These are phyloP conservation scores for Quercus alba DNA, from an alignment of 306 rosid species.

Conservation along the genomic window DNA sequence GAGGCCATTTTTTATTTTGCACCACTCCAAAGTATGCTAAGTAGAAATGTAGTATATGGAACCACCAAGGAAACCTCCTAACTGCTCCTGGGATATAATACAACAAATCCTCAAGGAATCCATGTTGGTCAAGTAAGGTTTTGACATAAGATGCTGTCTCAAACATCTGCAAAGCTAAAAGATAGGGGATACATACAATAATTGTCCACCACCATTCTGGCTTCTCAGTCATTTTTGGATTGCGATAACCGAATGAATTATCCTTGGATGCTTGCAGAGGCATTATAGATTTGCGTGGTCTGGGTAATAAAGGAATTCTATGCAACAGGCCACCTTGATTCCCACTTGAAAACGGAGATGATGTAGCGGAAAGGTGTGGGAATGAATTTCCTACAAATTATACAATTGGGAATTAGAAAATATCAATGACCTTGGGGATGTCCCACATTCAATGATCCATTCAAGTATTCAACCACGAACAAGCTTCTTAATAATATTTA, in stretches of 20 bases:
- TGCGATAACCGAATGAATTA: slow-evolving; percentile 44
- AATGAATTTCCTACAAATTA: slow-evolving; percentile 39
- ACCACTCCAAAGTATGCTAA: slow-evolving; percentile 56
- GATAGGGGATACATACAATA: slow-evolving; percentile 71
- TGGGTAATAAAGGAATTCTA: slow-evolving; percentile 17
- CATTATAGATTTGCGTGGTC: slow-evolving; percentile 23
- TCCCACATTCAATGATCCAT: neutral
- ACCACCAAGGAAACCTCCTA: slow-evolving; percentile 67
- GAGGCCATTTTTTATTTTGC: slow-evolving; percentile 60
- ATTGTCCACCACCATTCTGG: slow-evolving; percentile 97
- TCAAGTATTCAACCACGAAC: neutral
- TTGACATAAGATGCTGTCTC: slow-evolving; percentile 58
- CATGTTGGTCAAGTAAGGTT: slow-evolving; percentile 50
- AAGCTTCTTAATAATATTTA: neutral
- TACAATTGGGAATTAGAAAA: neutral
- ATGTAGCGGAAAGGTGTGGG: slow-evolving; percentile 24
- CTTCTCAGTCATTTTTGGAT: slow-evolving; percentile 54
- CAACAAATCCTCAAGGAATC: slow-evolving; percentile 41
- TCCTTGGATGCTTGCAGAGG: slow-evolving; percentile 44
- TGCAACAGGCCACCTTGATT: slow-evolving; percentile 24
- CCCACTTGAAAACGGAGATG: slow-evolving; percentile 31
- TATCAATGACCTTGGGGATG: neutral
- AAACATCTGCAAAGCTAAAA: slow-evolving; percentile 65
- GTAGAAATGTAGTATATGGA: slow-evolving; percentile 57
- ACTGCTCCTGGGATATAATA: slow-evolving; percentile 71